phyloP scores from a whole-genome alignment of 352 stramenopile species.

The Plasmopara viticola region DNA sequence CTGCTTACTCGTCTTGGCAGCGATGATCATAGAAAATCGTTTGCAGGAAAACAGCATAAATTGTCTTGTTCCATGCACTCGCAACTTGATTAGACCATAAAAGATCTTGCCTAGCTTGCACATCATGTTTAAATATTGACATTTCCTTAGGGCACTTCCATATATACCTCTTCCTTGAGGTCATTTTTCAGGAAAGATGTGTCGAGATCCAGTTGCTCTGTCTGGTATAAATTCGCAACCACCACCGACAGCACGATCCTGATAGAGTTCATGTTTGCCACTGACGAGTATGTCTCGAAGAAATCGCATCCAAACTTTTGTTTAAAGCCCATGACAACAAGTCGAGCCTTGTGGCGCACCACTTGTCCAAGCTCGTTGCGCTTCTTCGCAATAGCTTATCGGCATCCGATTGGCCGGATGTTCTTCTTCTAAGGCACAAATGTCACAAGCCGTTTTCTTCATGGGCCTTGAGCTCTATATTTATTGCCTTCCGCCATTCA shows the following conservation, averaged over 20 bases:
- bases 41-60: background rate
- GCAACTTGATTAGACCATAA: background rate
- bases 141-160: background rate
- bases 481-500: no score
- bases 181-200: background rate
- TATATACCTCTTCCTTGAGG: background rate
- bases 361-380: background rate
- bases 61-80: conserved; percentile 2
- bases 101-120: conserved; percentile 1
- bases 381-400: background rate
- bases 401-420: no score
- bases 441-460: no score
- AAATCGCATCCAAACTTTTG: background rate
- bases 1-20: background rate
- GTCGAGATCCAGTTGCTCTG: background rate
- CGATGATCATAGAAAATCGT: background rate
- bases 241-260: background rate
- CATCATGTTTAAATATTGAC: background rate
- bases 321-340: background rate
- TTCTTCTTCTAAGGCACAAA: no score
- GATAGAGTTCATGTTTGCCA: conserved; percentile 1
- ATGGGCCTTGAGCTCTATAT: no score
- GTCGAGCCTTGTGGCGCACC: background rate
- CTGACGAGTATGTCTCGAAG: background rate
- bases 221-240: background rate